Base-by-base conservation (phyloP, 164 flowering plant genomes). In the Buxus sempervirens region DNA sequence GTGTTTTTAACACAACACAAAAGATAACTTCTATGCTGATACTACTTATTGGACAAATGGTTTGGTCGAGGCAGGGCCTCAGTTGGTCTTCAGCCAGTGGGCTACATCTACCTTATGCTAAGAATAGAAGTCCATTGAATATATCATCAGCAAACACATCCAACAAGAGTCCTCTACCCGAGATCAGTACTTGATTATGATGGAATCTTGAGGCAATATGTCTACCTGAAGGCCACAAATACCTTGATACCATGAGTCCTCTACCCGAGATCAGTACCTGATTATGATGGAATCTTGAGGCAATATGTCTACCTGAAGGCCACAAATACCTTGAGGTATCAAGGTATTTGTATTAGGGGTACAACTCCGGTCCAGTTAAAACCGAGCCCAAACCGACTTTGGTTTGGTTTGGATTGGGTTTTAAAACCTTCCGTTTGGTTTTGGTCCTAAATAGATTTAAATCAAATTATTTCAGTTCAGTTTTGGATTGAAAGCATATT, bases 231-330 rank as follows among this genome's bases (percentile, higher is more conserved):
- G 53, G 64, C 26, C 5, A n/a, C n/a, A n/a, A n/a, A n/a, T n/a
- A n/a, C n/a, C n/a, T n/a, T n/a, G n/a, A n/a, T n/a, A n/a, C n/a
- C 54, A 0, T 0, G 16, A 0, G 75, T 74, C 15, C 70, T 67
- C 65, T 81, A 87, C 59, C 81, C 77, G 12, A 74, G 83, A 49
- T 83, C 75, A 21, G 76, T 75, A 9, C 64, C 83, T 9, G 84
- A 82, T 21, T 75, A 36, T 68, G 88, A 85, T 70, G 87, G 89
- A 14, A 80, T 85, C 63, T 72, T 83, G 28, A 69, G 75, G 61
- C 79, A 75, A 9, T 83, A 77, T 54, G 27, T 48, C 12, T 54
- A 72, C 76, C 82, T 73, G 1, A 83, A 72, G 53, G 64, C 26
- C 5, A n/a, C n/a, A n/a, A n/a, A n/a, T n/a, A n/a, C n/a, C n/a